phyloP scores from a whole-genome alignment of 192 early-diverging fungal genomes.

The Backusella circina region DNA sequence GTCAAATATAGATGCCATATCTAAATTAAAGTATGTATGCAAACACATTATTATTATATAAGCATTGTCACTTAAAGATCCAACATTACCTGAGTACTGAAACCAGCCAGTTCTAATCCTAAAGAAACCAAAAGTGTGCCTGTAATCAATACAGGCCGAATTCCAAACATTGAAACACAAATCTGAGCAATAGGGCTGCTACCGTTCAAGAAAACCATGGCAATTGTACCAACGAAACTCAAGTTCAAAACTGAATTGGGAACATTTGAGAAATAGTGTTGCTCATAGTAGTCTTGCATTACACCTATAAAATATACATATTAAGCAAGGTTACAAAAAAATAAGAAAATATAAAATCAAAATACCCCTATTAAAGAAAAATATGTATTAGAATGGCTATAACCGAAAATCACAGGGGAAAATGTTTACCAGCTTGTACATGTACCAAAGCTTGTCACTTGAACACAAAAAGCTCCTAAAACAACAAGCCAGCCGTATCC shows the following conservation, averaged over 20 bases:
- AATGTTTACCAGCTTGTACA: conserved; percentile 12
- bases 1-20: conserved; percentile 60
- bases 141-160: background rate
- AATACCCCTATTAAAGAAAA: background rate
- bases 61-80: background rate
- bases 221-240: conserved; percentile 21
- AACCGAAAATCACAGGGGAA: background rate
- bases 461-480: conserved; percentile 37
- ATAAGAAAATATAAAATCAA: background rate
- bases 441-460: conserved; percentile 16
- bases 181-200: conserved; percentile 21
- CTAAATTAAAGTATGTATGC: conserved; percentile 18
- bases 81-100: conserved; percentile 10
- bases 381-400: background rate
- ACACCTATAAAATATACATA: conserved; percentile 12
- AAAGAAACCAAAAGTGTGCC: conserved; percentile 9
- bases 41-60: background rate
- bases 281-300: conserved; percentile 30
- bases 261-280: conserved; percentile 14
- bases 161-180: conserved; percentile 9
- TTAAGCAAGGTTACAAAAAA: background rate
- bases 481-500: conserved; percentile 42
- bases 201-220: background rate
- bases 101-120: conserved; percentile 20
- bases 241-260: conserved; percentile 13